Base-by-base conservation (phyloP, 1,284 basidiomycete genomes). In the Blastosporella zonata region DNA sequence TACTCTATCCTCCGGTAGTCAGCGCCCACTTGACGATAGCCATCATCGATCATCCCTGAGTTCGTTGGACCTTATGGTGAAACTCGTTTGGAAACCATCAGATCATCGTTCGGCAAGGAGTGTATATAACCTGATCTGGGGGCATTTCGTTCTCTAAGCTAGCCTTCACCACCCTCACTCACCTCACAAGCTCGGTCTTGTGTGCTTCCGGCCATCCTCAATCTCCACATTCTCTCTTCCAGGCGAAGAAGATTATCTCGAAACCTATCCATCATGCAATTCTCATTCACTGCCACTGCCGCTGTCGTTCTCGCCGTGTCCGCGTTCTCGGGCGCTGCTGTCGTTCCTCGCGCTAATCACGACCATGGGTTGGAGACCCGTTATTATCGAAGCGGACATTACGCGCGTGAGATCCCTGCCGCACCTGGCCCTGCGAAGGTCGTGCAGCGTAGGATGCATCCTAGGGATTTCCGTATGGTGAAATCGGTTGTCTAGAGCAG, bases 111-210 rank as follows among this genome's bases (percentile, higher is more conserved):
- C 43, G 48, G 47, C 38, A 46, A 23, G 13, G 6, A 28, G 15
- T 15, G 18, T 13, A 17, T 44, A 37, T 51, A 53, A 47, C 52
- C 25, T 13, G 36, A 23, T 17, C 15, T 27, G n/a, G 18, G 17
- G 10, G 6, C 5, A 6, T 10, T 33, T 51, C 13, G 44, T 21
- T 33, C 53, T 33, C 40, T 47, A 63, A 64, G 64, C 62, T 62
- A 63, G 64, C 45, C 62, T 63, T 64, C 61, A 61, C 41, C 52
- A 47, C 53, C 47, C 29, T 49, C 46, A 43, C 31, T 48, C 49
- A 52, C 55, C 50, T 54, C 55, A 57, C 62, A 59, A 64, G 60
- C 61, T 58, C 46, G 56, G 57, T 58, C 59, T 64, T 62, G 58
- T 63, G 54, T 55, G 18, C 54, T 42, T 55, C 54, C 47, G 46